Evolutionary conservation across 2,329 filamentous ascomycete species (phyloP).

Genomic region (Cladophialophora chaetospira): DNA sequence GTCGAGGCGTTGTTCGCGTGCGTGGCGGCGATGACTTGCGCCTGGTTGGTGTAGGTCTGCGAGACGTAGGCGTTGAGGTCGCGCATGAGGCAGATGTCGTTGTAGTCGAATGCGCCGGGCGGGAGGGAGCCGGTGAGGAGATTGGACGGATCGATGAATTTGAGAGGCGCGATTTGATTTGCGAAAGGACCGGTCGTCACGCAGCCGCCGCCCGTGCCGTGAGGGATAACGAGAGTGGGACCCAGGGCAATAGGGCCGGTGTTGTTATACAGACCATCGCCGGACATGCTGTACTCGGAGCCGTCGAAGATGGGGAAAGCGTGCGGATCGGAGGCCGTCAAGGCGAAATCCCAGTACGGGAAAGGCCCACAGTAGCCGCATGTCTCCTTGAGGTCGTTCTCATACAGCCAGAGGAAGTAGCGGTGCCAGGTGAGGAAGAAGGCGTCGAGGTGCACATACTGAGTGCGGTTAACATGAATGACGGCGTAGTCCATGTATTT

Average conservation of each 20-base stretch:
- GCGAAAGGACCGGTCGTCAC: constrained; percentile 35
- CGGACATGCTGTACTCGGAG: constrained; percentile 40
- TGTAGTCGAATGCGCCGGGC: constrained; percentile 29
- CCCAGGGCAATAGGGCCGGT: constrained; percentile 28
- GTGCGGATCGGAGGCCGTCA: constrained; percentile 36
- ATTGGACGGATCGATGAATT: constrained; percentile 29
- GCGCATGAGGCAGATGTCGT: constrained; percentile 31
- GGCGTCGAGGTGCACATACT: constrained; percentile 40
- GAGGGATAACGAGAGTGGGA: constrained; percentile 29
- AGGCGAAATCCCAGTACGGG: constrained; percentile 46
- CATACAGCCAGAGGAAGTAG: constrained; percentile 47
- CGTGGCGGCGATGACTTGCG: constrained; percentile 26
- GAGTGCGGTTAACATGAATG: constrained; percentile 42
- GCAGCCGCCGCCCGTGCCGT: constrained; percentile 35
- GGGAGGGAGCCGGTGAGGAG: constrained; percentile 28
- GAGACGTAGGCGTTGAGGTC: constrained; percentile 34
- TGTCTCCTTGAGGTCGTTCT: constrained; percentile 47
- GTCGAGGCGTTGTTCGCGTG: constrained; percentile 28
- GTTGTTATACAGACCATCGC: constrained; percentile 34
- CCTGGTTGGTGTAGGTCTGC: constrained; percentile 30
- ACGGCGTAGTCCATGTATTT: constrained; percentile 46
- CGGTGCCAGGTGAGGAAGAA: constrained; percentile 51
- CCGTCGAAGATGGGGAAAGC: constrained; percentile 40
- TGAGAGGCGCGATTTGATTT: constrained; percentile 28
- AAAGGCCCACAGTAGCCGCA: constrained; percentile 50